These are phyloP conservation scores for Candida boleticola DNA, from an alignment of 805 yeast genomes.

Conservation along the genomic window DNA sequence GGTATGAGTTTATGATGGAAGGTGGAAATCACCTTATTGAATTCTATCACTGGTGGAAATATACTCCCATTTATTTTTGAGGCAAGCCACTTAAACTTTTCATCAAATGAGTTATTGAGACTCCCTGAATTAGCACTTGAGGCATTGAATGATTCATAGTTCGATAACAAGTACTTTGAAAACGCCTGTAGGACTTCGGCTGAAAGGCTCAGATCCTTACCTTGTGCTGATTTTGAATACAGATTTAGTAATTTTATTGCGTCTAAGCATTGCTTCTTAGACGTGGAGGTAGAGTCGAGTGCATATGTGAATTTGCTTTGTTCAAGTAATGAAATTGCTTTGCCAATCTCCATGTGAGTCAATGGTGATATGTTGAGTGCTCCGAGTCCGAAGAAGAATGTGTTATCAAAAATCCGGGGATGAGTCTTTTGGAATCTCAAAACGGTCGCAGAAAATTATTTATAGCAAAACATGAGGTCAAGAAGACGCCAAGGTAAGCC, in stretches of 20 bases:
- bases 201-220: too few relatives aligned
- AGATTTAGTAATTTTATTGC: conserved; percentile 24
- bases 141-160: conserved; percentile 17
- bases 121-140: not conserved
- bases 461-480: too few relatives aligned
- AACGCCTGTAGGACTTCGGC: too few relatives aligned
- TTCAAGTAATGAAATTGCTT: not conserved
- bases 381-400: too few relatives aligned
- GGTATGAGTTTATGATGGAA: conserved; percentile 1
- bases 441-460: too few relatives aligned
- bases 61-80: conserved; percentile 15
- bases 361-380: too few relatives aligned
- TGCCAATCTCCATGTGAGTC: not conserved
- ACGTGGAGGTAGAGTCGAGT: conserved; percentile 2
- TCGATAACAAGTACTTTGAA: conserved; percentile 19
- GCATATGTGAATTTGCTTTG: not conserved
- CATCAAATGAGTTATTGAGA: conserved; percentile 8
- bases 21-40: conserved; percentile 11
- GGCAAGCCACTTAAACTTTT: conserved; percentile 26
- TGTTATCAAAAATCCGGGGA: too few relatives aligned
- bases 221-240: conserved; percentile 13
- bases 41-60: conserved; percentile 21
- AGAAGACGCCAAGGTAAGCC: too few relatives aligned
- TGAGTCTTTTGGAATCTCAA: too few relatives aligned
- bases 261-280: conserved; percentile 19